These are phyloP conservation scores for Dactylellina drechsleri DNA, from an alignment of 2,329 filamentous ascomycete species.

Conservation along the genomic window DNA sequence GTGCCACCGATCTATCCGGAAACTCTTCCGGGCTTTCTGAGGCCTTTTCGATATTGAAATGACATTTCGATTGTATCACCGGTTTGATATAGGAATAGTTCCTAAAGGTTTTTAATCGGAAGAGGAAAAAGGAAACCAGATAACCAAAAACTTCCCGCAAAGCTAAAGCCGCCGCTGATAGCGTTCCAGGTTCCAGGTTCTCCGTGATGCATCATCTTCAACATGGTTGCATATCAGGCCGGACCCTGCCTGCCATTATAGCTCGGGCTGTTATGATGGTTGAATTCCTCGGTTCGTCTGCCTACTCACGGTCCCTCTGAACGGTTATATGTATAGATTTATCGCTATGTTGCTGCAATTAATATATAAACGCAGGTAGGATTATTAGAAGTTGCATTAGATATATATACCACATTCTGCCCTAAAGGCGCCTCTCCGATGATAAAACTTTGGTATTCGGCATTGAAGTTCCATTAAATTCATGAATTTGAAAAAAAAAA, in stretches of 20 bases:
- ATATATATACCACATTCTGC: too few relatives aligned
- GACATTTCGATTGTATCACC: too few relatives aligned
- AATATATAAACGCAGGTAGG: too few relatives aligned
- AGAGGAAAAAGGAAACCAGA: too few relatives aligned
- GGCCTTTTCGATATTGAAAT: too few relatives aligned
- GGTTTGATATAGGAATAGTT: conserved; percentile 2
- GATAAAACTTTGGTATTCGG: too few relatives aligned
- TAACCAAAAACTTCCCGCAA: too few relatives aligned
- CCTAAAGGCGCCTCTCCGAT: too few relatives aligned
- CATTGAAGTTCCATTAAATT: neutral
- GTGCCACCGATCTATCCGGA: neutral
- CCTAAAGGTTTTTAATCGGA: neutral
- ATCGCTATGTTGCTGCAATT: too few relatives aligned
- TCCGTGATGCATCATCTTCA: conserved; percentile 39
- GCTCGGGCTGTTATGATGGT: conserved; percentile 49
- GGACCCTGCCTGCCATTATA: conserved; percentile 43
- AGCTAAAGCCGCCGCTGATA: conserved; percentile 30
- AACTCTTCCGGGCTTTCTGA: conserved; percentile 5
- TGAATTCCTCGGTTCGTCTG: conserved; percentile 48
- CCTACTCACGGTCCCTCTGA: conserved; percentile 1
- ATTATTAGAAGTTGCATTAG: too few relatives aligned
- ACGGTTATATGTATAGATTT: conserved; percentile 17
- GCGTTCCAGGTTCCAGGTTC: conserved; percentile 36
- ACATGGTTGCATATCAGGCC: conserved; percentile 40
- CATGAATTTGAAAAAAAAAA: conserved; percentile 3